Base-by-base conservation (phyloP, 1,284 basidiomycete species). In the Mixia osmundae region DNA sequence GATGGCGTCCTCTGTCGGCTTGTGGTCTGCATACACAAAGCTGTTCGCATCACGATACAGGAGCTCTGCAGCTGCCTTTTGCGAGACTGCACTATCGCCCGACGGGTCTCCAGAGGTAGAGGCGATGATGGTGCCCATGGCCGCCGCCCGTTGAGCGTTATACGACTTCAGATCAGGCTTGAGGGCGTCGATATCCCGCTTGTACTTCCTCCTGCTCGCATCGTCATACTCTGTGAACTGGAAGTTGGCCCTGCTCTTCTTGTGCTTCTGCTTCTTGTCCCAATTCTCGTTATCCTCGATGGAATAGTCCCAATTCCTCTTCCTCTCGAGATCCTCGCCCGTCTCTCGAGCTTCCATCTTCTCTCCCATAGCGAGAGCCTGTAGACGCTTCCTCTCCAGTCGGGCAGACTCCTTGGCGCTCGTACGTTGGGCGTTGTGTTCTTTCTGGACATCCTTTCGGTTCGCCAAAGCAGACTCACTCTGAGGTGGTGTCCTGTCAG, bases 231-330 rank as follows among this genome's bases (percentile, higher is more conserved):
- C 89, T 48, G 77, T 71, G 48, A 78, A 79, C 50, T 76, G 72
- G 46, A 71, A 76, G 54, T 83, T 76, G 14, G 69, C 74, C 49
- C 72, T 65, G 53, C 75, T 63, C 40, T 66, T 65, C 55, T 78
- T 80, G 47, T 72, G 57, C 25, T 69, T 71, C 46, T 69, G 57
- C 58, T 83, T 83, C 61, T 76, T 76, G 61, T 87, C 80, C 89
- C 87, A 87, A 43, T 68, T 61, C 48, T 94, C 82, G 49, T 83
- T 87, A 58, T 91, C 82, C 59, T 91, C 85, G 38, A 91, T 76
- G 16, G 73, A 77, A 61, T 78, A 94, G 50, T 79, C 72, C 82
- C 82, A 89, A 50, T 82, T 80, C 63, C 80, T 80, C 50, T 69
- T 67, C 39, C 83, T 62, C 48, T 69, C 66, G 14, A 66, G 46